phyloP scores from a whole-genome alignment of 2,329 filamentous ascomycete species.

The Penicillium sp. region DNA sequence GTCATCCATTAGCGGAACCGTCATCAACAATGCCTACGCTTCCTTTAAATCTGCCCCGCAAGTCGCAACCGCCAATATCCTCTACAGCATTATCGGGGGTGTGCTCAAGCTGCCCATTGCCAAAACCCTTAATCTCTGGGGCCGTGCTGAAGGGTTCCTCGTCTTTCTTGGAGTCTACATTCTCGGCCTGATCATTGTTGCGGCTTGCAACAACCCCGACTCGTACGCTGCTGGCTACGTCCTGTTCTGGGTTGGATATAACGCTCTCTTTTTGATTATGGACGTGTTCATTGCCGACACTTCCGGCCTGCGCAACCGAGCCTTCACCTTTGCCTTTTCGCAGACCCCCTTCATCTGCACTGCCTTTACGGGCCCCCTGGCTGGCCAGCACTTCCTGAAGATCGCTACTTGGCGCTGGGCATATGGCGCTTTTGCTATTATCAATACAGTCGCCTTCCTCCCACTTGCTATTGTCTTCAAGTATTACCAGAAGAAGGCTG shows the following conservation, averaged over 20 bases:
- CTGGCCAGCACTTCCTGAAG: conserved; percentile 56
- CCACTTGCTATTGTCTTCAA: conserved; percentile 62
- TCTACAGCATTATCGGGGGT: conserved; percentile 62
- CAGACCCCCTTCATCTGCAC: conserved; percentile 67
- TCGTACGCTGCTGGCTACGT: conserved; percentile 68
- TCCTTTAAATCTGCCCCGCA: conserved; percentile 57
- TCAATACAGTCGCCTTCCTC: conserved; percentile 60
- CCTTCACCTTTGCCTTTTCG: conserved; percentile 64
- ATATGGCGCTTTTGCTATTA: conserved; percentile 65
- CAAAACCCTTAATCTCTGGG: conserved; percentile 68
- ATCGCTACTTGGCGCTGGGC: conserved; percentile 66
- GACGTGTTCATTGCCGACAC: conserved; percentile 69
- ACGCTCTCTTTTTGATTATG: conserved; percentile 61
- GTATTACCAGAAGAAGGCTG: conserved; percentile 63
- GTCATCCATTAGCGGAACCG: conserved; percentile 46
- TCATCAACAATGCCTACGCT: conserved; percentile 58
- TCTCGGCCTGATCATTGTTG: conserved; percentile 64
- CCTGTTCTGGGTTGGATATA: conserved; percentile 64
- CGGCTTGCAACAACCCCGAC: conserved; percentile 63
- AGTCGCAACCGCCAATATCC: conserved; percentile 58
- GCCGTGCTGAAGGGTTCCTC: conserved; percentile 63
- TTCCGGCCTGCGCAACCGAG: conserved; percentile 63
- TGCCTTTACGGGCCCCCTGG: conserved; percentile 60
- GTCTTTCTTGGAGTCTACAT: conserved; percentile 56
- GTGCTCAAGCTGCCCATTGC: conserved; percentile 65